phyloP scores from a whole-genome alignment of 1,284 basidiomycete species.

The Papiliotrema terrestris region DNA sequence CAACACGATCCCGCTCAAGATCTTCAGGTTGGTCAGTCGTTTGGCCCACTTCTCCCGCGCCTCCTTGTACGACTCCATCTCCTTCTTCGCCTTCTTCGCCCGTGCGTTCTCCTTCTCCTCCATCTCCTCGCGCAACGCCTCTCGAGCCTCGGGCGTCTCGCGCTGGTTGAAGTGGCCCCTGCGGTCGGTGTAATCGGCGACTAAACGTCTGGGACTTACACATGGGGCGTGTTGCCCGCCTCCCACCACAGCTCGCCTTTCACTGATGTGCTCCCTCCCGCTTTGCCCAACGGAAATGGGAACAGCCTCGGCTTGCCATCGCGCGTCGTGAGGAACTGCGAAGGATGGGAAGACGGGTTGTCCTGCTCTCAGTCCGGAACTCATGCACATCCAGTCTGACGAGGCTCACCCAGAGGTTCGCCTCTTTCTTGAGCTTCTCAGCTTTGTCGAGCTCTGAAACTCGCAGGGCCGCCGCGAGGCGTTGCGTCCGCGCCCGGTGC shows the following conservation, averaged over 20 bases:
- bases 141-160: constrained; percentile 22
- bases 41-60: constrained; percentile 27
- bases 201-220: constrained; percentile 18
- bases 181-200: neutral
- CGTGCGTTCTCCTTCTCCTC: constrained; percentile 20
- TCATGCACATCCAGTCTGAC: neutral
- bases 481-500: constrained; percentile 3
- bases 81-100: constrained; percentile 22
- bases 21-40: constrained; percentile 28
- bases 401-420: constrained; percentile 27
- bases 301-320: constrained; percentile 37
- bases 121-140: constrained; percentile 20
- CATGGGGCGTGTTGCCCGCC: constrained; percentile 36
- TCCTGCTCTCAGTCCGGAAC: constrained; percentile 10
- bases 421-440: constrained; percentile 12
- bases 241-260: constrained; percentile 40
- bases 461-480: neutral
- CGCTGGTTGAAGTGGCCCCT: constrained; percentile 38
- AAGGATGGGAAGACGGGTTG: constrained; percentile 25
- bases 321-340: constrained; percentile 32
- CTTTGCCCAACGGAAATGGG: constrained; percentile 39
- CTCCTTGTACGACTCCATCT: constrained; percentile 15
- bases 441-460: constrained; percentile 11
- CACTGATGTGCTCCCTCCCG: constrained; percentile 15
- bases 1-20: constrained; percentile 26